These are phyloP conservation scores for Sideroxylon spinosum DNA, from an alignment of 179 eudicot species.

Conservation along the genomic window DNA sequence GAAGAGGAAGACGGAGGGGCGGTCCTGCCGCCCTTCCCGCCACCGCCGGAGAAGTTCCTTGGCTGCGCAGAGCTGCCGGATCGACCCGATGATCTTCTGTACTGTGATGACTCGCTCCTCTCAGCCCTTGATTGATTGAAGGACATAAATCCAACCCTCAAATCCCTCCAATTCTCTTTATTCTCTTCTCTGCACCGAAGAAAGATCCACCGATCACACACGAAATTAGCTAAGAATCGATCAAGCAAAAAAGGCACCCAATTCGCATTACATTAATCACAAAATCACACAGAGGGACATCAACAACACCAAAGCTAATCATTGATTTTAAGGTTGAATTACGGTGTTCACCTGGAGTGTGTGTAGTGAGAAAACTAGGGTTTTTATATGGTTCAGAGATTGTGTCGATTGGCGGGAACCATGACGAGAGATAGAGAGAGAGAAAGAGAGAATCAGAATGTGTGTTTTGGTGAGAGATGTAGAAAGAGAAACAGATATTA, in stretches of 20 bases:
- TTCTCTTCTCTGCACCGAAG: slow-evolving; percentile 10
- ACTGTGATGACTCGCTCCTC: slow-evolving; percentile 52
- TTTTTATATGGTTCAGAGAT: slow-evolving; percentile 12
- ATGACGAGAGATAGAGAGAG: slow-evolving; percentile 23
- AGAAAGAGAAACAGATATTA: neutral
- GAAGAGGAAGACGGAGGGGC: slow-evolving; percentile 36
- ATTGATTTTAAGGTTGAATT: slow-evolving; percentile 3
- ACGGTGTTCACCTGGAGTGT: slow-evolving; percentile 7
- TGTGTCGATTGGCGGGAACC: slow-evolving; percentile 41
- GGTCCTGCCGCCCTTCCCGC: slow-evolving; percentile 52
- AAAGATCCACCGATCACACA: slow-evolving; percentile 35
- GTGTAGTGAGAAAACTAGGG: slow-evolving; percentile 22
- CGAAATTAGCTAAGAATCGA: slow-evolving; percentile 6
- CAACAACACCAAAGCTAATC: neutral
- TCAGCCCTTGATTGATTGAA: slow-evolving; percentile 72
- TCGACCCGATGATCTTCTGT: slow-evolving; percentile 58
- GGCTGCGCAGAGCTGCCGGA: slow-evolving; percentile 42
- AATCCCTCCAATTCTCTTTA: slow-evolving; percentile 15
- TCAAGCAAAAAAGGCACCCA: neutral
- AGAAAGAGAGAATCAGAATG: slow-evolving; percentile 1
- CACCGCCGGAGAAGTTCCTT: slow-evolving; percentile 40
- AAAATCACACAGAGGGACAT: neutral
- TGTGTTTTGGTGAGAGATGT: neutral
- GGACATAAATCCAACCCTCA: slow-evolving; percentile 71
- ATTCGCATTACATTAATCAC: neutral